Percentiles rank a stretch among this genome's conserved stretches.
phyloP scores from a whole-genome alignment of 2,329 filamentous ascomycete species.

The Thermoascus crustaceus region DNA sequence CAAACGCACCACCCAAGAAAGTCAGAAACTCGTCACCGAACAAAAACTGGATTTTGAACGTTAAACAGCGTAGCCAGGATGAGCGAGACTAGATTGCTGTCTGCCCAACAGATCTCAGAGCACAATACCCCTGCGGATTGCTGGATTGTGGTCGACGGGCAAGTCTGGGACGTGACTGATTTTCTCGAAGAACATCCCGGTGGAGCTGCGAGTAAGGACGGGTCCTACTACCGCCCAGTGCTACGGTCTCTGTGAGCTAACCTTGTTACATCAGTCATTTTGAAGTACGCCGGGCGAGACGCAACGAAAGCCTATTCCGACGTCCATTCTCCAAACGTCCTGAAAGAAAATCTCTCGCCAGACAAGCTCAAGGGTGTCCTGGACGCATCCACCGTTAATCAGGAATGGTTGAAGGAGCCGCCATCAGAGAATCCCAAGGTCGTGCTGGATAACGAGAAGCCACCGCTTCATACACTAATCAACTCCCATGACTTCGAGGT shows the following conservation, averaged over 20 bases:
- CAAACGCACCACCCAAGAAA: too few relatives aligned
- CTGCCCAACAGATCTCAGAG: constrained; percentile 37
- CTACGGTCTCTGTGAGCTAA: constrained; percentile 1
- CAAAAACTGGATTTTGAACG: background rate
- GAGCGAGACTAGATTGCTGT: constrained; percentile 27
- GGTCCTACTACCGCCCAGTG: constrained; percentile 4
- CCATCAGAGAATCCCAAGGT: constrained; percentile 22
- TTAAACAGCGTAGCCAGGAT: constrained; percentile 13
- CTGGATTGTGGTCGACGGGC: constrained; percentile 62
- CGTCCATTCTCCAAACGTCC: constrained; percentile 40
- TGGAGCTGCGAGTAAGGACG: constrained; percentile 43
- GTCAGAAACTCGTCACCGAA: background rate
- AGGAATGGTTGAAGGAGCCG: constrained; percentile 40
- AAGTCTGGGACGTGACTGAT: constrained; percentile 59
- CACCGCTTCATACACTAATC: constrained; percentile 48
- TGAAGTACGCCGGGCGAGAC: constrained; percentile 39
- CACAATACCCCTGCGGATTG: constrained; percentile 45
- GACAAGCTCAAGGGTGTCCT: constrained; percentile 45
- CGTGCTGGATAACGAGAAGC: constrained; percentile 32
- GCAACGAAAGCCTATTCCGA: constrained; percentile 39
- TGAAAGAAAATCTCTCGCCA: constrained; percentile 34
- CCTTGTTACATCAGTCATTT: constrained; percentile 29
- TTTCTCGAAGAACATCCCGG: constrained; percentile 59
- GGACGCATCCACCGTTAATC: constrained; percentile 40
- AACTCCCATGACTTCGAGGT: constrained; percentile 54